Evolutionary conservation across 2,329 filamentous ascomycete species (phyloP), one percentile per base, ranked within the genome.

Genomic region (Zymoseptoria tritici): DNA sequence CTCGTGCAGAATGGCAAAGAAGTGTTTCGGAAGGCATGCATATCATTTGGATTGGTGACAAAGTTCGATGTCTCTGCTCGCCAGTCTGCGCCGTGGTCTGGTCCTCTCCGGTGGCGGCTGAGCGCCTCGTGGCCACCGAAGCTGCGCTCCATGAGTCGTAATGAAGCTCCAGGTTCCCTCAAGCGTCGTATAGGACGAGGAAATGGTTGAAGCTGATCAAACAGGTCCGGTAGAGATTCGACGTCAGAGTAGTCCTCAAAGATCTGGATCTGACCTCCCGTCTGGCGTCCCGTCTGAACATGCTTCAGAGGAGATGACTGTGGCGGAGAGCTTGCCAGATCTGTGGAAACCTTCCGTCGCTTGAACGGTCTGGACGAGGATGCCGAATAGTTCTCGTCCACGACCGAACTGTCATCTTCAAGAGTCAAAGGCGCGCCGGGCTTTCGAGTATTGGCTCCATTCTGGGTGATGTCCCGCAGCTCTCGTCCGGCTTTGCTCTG

Each of bases 1-100:
- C 83, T 79, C 49, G 82, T 83, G 71, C 85, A 88, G 70, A 89
- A 89, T 4, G 87, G 87, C 42, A 88, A 74, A 1, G 81, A 78
- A 51, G 77, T 72, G 16, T 77, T 78, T 29, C 74, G 68, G 59
- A 82, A 80, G 16, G 73, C 70, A 67, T 85, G 78, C 16, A 76
- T 69, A 67, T 87, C 85, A 9, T 79, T 76, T 6, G 83, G 77
- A 31, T 76, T 74, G 42, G 81, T 84, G 69, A 85, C 83, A 70
- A 87, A 88, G 58, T 80, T 74, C 24, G 81, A 78, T 3, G 83
- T 84, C 68, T 85, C 78, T 65, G 82, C 77, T 70, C 81, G 80
- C 83, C 83, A 86, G 58, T 80, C 79, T 73, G 64, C 64, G 53
- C 75, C 75, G 60, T 79, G 77, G 64, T 79, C 77, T 24, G 62